Percentiles rank a stretch among this genome's conserved stretches.
These are phyloP conservation scores for Calonectria pseudoreteaudii DNA, from an alignment of 2,329 filamentous ascomycete species.

Conservation along the genomic window DNA sequence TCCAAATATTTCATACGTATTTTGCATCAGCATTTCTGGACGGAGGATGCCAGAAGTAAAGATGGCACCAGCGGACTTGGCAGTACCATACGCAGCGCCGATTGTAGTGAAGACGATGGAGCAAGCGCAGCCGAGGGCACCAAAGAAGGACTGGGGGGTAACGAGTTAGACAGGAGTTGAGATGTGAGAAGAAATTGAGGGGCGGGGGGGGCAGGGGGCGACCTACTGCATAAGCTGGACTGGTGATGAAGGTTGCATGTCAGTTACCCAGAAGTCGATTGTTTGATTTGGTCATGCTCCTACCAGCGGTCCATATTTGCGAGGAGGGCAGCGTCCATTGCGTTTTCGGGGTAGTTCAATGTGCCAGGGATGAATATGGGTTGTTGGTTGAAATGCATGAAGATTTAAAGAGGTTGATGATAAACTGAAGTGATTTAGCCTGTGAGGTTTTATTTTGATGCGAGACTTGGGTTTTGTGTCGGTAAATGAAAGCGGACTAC, in stretches of 20 bases:
- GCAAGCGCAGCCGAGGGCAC: slow-evolving; percentile 54
- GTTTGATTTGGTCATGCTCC: neutral
- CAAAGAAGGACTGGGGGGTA: slow-evolving; percentile 53
- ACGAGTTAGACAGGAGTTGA: neutral
- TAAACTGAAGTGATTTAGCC: neutral
- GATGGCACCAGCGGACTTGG: slow-evolving; percentile 57
- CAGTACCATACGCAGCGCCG: slow-evolving; percentile 59
- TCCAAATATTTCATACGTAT: slow-evolving; percentile 45
- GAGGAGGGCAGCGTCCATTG: slow-evolving; percentile 47
- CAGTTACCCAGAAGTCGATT: slow-evolving; percentile 2
- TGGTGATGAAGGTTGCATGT: slow-evolving; percentile 31
- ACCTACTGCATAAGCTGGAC: slow-evolving; percentile 59
- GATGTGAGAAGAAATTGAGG: neutral
- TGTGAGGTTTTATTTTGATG: neutral
- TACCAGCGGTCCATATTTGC: slow-evolving; percentile 54
- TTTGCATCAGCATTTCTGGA: slow-evolving; percentile 58
- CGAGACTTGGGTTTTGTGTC: neutral
- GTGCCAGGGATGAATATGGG: neutral
- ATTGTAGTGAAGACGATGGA: slow-evolving; percentile 66
- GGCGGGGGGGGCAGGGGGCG: neutral
- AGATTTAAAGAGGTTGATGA: neutral
- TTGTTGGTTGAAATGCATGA: neutral
- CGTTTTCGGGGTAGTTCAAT: slow-evolving; percentile 14
- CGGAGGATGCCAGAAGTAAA: slow-evolving; percentile 57
- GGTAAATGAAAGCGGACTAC: neutral